A percentile compares a stretch with the other conserved stretches of the same genome.
Evolutionary conservation across 441 rosid genomes (phyloP).

Genomic region (Adansonia grandidieri): DNA sequence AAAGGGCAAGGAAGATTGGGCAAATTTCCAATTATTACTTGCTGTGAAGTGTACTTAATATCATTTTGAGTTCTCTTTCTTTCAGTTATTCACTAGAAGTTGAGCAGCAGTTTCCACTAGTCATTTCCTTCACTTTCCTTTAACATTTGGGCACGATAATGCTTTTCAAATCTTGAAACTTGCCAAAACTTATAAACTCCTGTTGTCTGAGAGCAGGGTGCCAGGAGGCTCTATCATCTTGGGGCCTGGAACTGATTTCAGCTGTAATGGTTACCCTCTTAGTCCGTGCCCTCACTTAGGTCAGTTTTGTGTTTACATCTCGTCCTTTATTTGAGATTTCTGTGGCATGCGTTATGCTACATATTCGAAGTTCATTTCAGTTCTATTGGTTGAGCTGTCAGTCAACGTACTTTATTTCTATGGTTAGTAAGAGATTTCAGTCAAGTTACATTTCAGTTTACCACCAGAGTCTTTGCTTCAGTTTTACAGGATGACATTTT

Average conservation of each 20-base stretch:
- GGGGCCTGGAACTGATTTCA: constrained; percentile 95
- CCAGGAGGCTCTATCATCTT: constrained; percentile 88
- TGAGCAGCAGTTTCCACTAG: constrained; percentile 53
- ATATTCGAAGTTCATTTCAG: constrained; percentile 45
- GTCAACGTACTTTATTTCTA: constrained; percentile 37
- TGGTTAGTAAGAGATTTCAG: constrained; percentile 27
- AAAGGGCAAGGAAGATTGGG: constrained; percentile 10
- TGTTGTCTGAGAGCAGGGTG: constrained; percentile 93
- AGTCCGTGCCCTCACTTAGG: constrained; percentile 81
- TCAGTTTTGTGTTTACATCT: constrained; percentile 80
- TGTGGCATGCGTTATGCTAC: constrained; percentile 54
- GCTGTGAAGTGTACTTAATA: background rate
- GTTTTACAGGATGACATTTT: constrained; percentile 15
- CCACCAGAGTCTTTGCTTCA: constrained; percentile 1
- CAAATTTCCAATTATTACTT: constrained; percentile 16
- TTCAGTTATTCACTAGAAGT: constrained; percentile 52
- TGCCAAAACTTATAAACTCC: constrained; percentile 69
- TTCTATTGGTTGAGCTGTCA: constrained; percentile 38
- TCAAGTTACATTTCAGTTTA: constrained; percentile 27
- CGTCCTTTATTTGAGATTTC: constrained; percentile 48
- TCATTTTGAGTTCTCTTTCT: constrained; percentile 30
- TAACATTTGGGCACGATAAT: constrained; percentile 52
- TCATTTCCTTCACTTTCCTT: constrained; percentile 52
- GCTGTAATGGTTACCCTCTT: constrained; percentile 88
- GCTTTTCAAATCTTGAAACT: constrained; percentile 45